These are phyloP conservation scores for Pythium brachiatum DNA, from an alignment of 352 stramenopile genomes.

Conservation along the genomic window DNA sequence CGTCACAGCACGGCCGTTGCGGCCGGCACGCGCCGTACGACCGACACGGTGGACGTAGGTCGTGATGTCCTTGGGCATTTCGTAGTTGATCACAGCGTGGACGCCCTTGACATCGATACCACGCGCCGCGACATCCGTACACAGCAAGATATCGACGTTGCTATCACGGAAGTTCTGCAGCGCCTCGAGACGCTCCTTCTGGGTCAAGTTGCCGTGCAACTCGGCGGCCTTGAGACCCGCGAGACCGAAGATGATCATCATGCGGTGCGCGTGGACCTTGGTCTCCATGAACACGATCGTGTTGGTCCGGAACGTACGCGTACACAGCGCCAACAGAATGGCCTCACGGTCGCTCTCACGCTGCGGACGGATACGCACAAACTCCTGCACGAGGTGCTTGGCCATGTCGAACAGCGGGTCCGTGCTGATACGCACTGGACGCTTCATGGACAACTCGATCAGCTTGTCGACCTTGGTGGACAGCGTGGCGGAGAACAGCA, in stretches of 20 bases:
- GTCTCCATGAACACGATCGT: slow-evolving; percentile 99
- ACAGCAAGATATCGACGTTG: slow-evolving; percentile 95
- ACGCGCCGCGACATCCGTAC: slow-evolving; percentile 98
- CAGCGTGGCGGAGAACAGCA: slow-evolving; percentile 99
- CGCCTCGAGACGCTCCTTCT: slow-evolving; percentile 95
- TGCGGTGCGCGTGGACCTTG: slow-evolving; percentile 94
- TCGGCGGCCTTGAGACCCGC: slow-evolving; percentile 96
- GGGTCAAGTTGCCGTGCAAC: slow-evolving; percentile 97
- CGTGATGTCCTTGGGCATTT: slow-evolving; percentile 98
- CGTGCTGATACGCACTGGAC: slow-evolving; percentile 93
- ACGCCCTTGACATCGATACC: slow-evolving; percentile 98
- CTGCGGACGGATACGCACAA: slow-evolving; percentile 93
- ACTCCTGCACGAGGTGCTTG: slow-evolving; percentile 97
- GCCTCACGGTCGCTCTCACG: slow-evolving; percentile 93
- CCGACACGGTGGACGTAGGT: slow-evolving; percentile 99
- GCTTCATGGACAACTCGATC: slow-evolving; percentile 96
- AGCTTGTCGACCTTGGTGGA: slow-evolving; percentile 98
- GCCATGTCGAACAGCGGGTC: slow-evolving; percentile 95
- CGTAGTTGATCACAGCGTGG: slow-evolving; percentile 99
- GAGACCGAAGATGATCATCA: slow-evolving; percentile 96
- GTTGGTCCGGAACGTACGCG: slow-evolving; percentile 93
- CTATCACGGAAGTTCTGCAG: slow-evolving; percentile 96
- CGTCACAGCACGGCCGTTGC: slow-evolving; percentile 88
- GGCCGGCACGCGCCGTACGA: slow-evolving; percentile 96
- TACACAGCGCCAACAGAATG: slow-evolving; percentile 95